Evolutionary conservation across 352 stramenopile species (phyloP), one percentile per base, ranked within the genome.

Genomic region (Phytophthora podocarpi): DNA sequence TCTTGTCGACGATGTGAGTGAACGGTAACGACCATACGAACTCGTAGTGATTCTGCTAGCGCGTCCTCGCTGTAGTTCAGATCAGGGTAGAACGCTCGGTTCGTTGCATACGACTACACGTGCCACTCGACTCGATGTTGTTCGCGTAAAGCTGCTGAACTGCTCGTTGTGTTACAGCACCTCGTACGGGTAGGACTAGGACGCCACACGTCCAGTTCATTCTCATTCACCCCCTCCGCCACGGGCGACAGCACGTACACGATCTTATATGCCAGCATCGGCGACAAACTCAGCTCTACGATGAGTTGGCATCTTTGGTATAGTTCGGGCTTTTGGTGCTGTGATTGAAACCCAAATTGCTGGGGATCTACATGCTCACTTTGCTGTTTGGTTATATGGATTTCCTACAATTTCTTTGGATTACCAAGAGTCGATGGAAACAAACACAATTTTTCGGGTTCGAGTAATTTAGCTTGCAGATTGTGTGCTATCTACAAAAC

Each of bases 171-270:
- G 87, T 55, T 78, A 64, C 59, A 78, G 76, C 48, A 74, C 64
- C 47, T 87, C 82, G 62, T 89, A 91, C 52, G 80, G 82, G 64
- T 89, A 86, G 30, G 88, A 85, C n/a, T n/a, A n/a, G n/a, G n/a
- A n/a, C n/a, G n/a, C n/a, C 79, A 91, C 39, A 85, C 70, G 40
- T 91, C 78, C 28, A 73, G 73, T 64, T 89, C 79, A 58, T 91
- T 88, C 57, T 71, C 52, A 26, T 72, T 63, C 13, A 80, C 49
- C 47, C 89, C 82, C 21, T 78, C 72, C 2, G 74, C 68, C 24
- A 88, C 65, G 0, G 82, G 82, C 21, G 72, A 71, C 37, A 91
- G 43, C 21, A 85, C 60, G 61, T 85, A 83, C 58, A 78, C 78
- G 46, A 91, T 79, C 48, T 82, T 59, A 68, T 88, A 69, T 13